These are phyloP conservation scores for Phytophthora rubi DNA, from an alignment of 352 stramenopile species.

Conservation along the genomic window DNA sequence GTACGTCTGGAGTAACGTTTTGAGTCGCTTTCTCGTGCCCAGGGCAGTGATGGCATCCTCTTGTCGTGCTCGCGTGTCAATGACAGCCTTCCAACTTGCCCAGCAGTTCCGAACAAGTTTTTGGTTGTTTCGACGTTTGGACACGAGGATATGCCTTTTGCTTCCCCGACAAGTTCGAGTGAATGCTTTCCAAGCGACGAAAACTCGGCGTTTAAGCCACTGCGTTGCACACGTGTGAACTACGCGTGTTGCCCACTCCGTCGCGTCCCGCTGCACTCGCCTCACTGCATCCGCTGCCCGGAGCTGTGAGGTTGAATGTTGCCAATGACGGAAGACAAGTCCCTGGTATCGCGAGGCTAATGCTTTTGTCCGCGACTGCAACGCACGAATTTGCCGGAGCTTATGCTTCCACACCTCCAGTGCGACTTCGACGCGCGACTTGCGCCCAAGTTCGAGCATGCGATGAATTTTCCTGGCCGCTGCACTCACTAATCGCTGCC, in stretches of 20 bases:
- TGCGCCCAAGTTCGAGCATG: slow-evolving; percentile 8
- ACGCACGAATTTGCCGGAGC: background rate
- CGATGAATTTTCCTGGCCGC: slow-evolving; percentile 15
- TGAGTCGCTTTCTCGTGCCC: background rate
- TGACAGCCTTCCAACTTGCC: slow-evolving; percentile 15
- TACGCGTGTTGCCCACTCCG: slow-evolving; percentile 22
- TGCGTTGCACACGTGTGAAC: slow-evolving; percentile 15
- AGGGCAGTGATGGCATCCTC: background rate
- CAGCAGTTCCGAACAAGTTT: slow-evolving; percentile 20
- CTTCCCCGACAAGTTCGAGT: slow-evolving; percentile 1
- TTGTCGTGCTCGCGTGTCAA: slow-evolving; percentile 12
- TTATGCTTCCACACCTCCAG: slow-evolving; percentile 22
- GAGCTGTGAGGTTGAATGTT: background rate
- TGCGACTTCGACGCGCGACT: slow-evolving; percentile 6
- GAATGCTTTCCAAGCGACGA: slow-evolving; percentile 21
- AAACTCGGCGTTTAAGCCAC: slow-evolving; percentile 19
- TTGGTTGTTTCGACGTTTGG: slow-evolving; percentile 7
- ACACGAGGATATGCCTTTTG: background rate
- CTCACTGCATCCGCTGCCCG: slow-evolving; percentile 1
- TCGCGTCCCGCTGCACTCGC: slow-evolving; percentile 10
- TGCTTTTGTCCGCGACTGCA: slow-evolving; percentile 5
- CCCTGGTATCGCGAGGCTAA: slow-evolving; percentile 3
- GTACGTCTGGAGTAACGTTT: slow-evolving; percentile 17
- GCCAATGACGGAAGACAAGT: slow-evolving; percentile 13
- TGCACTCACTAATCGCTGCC: slow-evolving; percentile 2